phyloP scores from a whole-genome alignment of 495 filamentous ascomycete species.

The Aspergillus funiculosus region DNA sequence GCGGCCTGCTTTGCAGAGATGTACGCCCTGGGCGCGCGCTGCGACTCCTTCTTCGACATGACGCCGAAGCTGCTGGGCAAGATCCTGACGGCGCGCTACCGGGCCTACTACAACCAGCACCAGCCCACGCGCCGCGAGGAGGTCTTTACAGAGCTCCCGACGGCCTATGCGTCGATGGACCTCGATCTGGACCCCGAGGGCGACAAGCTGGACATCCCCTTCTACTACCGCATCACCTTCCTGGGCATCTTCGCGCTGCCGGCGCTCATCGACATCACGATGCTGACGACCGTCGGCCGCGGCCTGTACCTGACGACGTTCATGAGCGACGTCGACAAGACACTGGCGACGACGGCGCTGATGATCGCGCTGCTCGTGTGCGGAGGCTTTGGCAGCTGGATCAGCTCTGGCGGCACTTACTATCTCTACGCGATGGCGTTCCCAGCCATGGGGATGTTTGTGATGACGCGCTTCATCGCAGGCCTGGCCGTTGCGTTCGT shows the following conservation, averaged over 20 bases:
- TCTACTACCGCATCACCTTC: conserved; percentile 14
- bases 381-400: conserved; percentile 18
- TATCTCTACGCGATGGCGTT: conserved; percentile 20
- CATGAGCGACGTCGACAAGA: conserved; percentile 17
- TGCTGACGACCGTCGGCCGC: conserved; percentile 16
- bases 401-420: conserved; percentile 15
- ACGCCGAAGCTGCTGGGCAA: conserved; percentile 14
- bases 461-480: conserved; percentile 17
- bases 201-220: conserved; percentile 1
- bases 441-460: conserved; percentile 18
- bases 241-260: conserved; percentile 17
- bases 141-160: conserved; percentile 16
- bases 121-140: conserved; percentile 15
- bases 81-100: conserved; percentile 11
- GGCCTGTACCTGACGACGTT: conserved; percentile 17
- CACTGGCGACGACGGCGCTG: conserved; percentile 14
- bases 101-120: conserved; percentile 11
- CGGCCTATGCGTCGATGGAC: conserved; percentile 17
- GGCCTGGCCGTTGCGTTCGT: conserved; percentile 10
- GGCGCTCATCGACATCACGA: conserved; percentile 14
- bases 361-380: conserved; percentile 17
- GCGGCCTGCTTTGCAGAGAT: conserved; percentile 15
- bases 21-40: conserved; percentile 15
- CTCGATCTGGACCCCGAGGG: conserved; percentile 15
- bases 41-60: conserved; percentile 17